Evolutionary conservation across 2,329 filamentous ascomycete genomes (phyloP).

Genomic region (Colletotrichum filicis): DNA sequence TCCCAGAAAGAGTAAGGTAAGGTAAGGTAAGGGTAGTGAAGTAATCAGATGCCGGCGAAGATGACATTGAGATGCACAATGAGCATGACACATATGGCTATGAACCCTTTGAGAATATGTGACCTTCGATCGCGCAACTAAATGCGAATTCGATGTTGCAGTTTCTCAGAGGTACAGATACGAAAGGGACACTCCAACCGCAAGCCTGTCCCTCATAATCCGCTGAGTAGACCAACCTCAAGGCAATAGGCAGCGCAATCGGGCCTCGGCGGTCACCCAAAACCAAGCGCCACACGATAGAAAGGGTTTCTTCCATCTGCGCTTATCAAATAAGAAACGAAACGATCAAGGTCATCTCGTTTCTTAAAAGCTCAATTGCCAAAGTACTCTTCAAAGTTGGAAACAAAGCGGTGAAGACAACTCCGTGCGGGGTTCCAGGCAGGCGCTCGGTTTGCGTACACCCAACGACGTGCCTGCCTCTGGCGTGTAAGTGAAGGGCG

Average conservation of each 20-base stretch:
- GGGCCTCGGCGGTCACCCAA: neutral
- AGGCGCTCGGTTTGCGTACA: conserved; percentile 20
- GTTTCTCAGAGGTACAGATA: too few relatives aligned
- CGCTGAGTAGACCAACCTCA: neutral
- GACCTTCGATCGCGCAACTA: too few relatives aligned
- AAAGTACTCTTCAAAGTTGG: neutral
- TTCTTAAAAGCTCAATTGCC: neutral
- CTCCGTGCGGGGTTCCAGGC: conserved; percentile 8
- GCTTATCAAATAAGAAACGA: neutral
- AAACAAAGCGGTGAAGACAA: neutral
- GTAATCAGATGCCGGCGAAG: too few relatives aligned
- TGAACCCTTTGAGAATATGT: too few relatives aligned
- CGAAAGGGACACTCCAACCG: too few relatives aligned
- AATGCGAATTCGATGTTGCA: too few relatives aligned
- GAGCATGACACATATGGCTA: too few relatives aligned
- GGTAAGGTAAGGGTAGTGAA: neutral
- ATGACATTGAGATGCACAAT: too few relatives aligned
- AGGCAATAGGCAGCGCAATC: neutral
- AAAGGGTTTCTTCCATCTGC: neutral
- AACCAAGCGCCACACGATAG: neutral
- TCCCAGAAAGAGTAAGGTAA: too few relatives aligned
- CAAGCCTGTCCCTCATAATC: neutral
- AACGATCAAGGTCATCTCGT: accelerated
- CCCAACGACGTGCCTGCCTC: neutral
- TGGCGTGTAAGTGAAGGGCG: neutral